Base-by-base conservation (phyloP, 805 yeast species). In the Ogataea ramenticola region DNA sequence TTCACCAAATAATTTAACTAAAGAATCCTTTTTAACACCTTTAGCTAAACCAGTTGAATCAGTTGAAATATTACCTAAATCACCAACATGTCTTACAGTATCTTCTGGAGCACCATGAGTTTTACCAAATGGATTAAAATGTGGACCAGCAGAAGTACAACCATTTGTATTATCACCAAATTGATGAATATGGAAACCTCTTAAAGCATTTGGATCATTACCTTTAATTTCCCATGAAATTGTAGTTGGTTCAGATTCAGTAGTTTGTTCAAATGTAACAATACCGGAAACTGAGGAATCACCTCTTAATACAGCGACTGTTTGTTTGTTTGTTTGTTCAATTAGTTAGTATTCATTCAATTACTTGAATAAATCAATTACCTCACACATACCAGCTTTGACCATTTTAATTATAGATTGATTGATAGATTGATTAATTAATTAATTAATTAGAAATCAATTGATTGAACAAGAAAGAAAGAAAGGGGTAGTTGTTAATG, bases 91-190 rank as follows among this genome's bases (percentile, higher is more conserved):
- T 72, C 91, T 79, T 49, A 50, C 67, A 52, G 75, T 80, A 56
- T 84, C 95, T 58, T 78, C 79, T 68, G 96, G 96, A 45, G 90
- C 89, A 73, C 97, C 97, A 66, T 89, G 97, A 54, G 78, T 78
- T 75, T 85, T 84, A 49, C 78, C 75, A 65, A 83, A 84, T 55
- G 96, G 96, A 78, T 90, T 83, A 79, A 88, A 89, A 73, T 90
- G 97, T 47, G 96, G 96, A 62, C 97, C 97, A 44, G 97, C 96
- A 54, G 96, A 86, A 48, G 96, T 91, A 74, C 99, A 93, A 54
- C 99, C 99, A 67, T 93, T 93, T 71, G 99, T 88, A 81, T 87
- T 88, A 75, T 93, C 99, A 73, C 99, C 99, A 61, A 93, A 93
- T 64, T 87, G 84, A 71, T 93, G 99, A 64, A 93, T 73, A 77